Evolutionary conservation across 345 rosid genomes (phyloP).

Genomic region (Abelmoschus esculentus): DNA sequence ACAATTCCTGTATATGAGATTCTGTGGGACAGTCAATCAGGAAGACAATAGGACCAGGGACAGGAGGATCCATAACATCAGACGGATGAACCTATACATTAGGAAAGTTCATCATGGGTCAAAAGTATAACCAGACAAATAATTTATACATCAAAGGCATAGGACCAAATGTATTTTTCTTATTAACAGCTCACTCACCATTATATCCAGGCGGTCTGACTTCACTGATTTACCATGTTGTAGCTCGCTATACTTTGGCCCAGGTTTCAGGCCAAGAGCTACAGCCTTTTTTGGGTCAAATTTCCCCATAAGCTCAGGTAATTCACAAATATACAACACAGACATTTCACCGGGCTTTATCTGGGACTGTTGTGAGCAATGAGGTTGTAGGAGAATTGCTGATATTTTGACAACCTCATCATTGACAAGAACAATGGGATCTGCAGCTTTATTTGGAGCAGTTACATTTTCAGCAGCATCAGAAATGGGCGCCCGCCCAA

Average conservation of each 20-base stretch:
- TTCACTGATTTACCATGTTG: conserved; percentile 78
- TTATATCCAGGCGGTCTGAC: conserved; percentile 57
- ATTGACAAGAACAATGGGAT: conserved; percentile 55
- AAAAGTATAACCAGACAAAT: conserved; percentile 2
- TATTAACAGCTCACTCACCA: conserved; percentile 38
- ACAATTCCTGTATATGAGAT: conserved; percentile 47
- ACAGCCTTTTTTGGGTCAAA: conserved; percentile 75
- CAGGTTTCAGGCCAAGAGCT: conserved; percentile 72
- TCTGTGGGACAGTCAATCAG: conserved; percentile 92
- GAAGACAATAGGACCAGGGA: conserved; percentile 81
- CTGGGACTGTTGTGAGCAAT: conserved; percentile 25
- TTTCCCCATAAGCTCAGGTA: conserved; percentile 76
- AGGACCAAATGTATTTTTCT: background rate
- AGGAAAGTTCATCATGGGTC: conserved; percentile 7
- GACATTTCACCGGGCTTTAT: conserved; percentile 69
- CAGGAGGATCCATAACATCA: conserved; percentile 93
- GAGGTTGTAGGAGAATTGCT: conserved; percentile 52
- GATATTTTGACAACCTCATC: conserved; percentile 85
- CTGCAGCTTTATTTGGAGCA: conserved; percentile 30
- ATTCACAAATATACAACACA: conserved; percentile 77
- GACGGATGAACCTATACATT: conserved; percentile 69
- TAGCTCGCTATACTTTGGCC: conserved; percentile 72
- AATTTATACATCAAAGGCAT: conserved; percentile 7
- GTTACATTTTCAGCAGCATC: conserved; percentile 30
- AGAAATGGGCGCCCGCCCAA: conserved; percentile 41